Evolutionary conservation across 768 basidiomycete genomes (phyloP).

Genomic region (Kockovaella imperatae): DNA sequence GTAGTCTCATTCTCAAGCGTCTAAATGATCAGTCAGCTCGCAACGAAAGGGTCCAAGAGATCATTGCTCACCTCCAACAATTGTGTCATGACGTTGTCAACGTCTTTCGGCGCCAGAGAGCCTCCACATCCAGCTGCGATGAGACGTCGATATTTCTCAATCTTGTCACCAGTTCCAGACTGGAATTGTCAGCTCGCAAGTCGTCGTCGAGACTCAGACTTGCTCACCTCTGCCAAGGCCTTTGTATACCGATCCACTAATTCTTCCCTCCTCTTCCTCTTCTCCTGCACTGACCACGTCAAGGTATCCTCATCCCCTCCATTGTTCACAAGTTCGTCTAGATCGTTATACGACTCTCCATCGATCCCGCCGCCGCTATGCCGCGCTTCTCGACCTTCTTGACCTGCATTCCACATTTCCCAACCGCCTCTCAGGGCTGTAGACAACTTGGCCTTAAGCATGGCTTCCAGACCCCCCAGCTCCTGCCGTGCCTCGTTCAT

Average conservation of each 20-base stretch:
- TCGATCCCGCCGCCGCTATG: constrained; percentile 55
- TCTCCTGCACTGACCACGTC: constrained; percentile 58
- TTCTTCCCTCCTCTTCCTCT: constrained; percentile 60
- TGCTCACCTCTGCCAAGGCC: constrained; percentile 64
- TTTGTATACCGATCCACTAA: constrained; percentile 68
- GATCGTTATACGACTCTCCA: constrained; percentile 24
- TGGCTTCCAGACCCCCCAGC: constrained; percentile 55
- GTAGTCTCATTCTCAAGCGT: constrained; percentile 17
- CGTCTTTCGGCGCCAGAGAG: constrained; percentile 64
- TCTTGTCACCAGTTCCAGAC: constrained; percentile 78
- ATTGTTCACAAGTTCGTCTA: constrained; percentile 46
- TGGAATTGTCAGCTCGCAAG: constrained; percentile 1
- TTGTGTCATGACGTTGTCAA: constrained; percentile 76
- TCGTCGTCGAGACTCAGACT: background rate
- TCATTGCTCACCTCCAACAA: constrained; percentile 57
- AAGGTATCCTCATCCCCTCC: constrained; percentile 49
- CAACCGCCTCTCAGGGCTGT: constrained; percentile 74
- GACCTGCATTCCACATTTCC: constrained; percentile 86
- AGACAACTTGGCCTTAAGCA: constrained; percentile 68
- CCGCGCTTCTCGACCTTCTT: constrained; percentile 65
- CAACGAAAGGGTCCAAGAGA: background rate
- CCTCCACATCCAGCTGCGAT: constrained; percentile 88
- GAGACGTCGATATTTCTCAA: constrained; percentile 78
- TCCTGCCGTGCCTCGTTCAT: constrained; percentile 25
- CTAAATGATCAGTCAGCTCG: constrained; percentile 3